Evolutionary conservation across 2,329 filamentous ascomycete genomes (phyloP), one percentile per base, ranked within the genome.

Genomic region (Hypomyces rosellus): DNA sequence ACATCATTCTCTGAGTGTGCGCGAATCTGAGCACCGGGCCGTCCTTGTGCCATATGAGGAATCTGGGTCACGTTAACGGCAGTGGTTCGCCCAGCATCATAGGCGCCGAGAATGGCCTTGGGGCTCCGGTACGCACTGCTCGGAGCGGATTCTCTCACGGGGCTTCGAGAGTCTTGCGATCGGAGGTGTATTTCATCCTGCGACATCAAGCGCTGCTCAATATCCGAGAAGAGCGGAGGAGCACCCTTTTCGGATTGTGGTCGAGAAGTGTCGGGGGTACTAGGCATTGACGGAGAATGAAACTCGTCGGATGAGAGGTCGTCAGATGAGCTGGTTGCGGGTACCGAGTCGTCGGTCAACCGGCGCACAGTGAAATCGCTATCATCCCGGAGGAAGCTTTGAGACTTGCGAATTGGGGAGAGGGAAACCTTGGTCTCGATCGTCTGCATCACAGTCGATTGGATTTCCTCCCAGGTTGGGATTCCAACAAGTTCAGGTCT

Each of bases 241-340:
- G 65, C 52, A 1, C 62, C 64, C 54, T 64, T 67, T 47, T 70
- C 69, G 1, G 70, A 74, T 44, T 71, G 65, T 0, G 71, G 68
- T 12, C 69, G 64, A 1, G 70, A 71, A 0, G 66, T 69, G 48
- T 69, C 63, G 1, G 70, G 71, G 4, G 71, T 73, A 48, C 68
- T 69, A 15, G 64, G 59, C 7, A 57, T 57, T 1, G 68, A 68
- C 0, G 63, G 49, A 5, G 69, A 67, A 15, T 64, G 67, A 12
- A 68, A 61, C 4, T 66, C 68, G 4, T 72, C 71, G 1, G 65
- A 69, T 46, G 64, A 66, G 4, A 69, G 69, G 7, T 67, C 67
- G 1, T 71, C 68, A 1, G 67, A 68, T 2, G 66, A 68, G 49
- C 65, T 66, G 3, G 57, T 59, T 2, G 52, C 53, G n/a, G 58